phyloP scores from a whole-genome alignment of 169 alveolate genomes.

The Eimeria maxima region DNA sequence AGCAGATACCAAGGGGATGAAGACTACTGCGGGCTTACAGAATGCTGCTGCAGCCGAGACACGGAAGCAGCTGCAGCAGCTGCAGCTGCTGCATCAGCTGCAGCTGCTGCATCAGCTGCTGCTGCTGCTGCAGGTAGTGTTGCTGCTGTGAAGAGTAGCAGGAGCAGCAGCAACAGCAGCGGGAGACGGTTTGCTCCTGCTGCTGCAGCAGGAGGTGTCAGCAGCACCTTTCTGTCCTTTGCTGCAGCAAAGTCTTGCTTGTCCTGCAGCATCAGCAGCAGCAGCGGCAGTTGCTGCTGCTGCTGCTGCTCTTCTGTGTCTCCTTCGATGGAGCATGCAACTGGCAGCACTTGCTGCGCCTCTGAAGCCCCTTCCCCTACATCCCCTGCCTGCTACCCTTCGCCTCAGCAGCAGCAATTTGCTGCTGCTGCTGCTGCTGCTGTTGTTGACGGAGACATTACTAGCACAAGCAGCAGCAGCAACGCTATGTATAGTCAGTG shows the following conservation, averaged over 20 bases:
- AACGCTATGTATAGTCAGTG: neutral
- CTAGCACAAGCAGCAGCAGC: slow-evolving; percentile 6
- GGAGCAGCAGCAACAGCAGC: slow-evolving; percentile 43
- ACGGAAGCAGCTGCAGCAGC: neutral
- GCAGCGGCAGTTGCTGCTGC: slow-evolving; percentile 40
- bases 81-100: no score
- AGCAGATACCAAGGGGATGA: neutral
- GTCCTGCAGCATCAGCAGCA: slow-evolving; percentile 44
- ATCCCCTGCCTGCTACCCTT: slow-evolving; percentile 38
- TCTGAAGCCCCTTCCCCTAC: slow-evolving; percentile 35
- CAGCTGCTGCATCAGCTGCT: slow-evolving; percentile 8
- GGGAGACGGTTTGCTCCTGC: neutral
- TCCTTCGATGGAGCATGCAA: slow-evolving; percentile 47
- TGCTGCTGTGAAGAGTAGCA: neutral
- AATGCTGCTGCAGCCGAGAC: neutral
- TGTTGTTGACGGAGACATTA: neutral
- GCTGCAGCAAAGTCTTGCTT: slow-evolving; percentile 18
- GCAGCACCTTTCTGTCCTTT: neutral
- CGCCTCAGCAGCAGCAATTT: slow-evolving; percentile 44
- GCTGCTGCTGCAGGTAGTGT: slow-evolving; percentile 21
- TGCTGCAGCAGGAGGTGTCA: neutral
- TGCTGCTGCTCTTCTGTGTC: slow-evolving; percentile 37
- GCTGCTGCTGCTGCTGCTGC: slow-evolving; percentile 44
- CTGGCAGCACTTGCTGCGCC: slow-evolving; percentile 62
- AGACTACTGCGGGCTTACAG: neutral